phyloP scores from a whole-genome alignment of 495 filamentous ascomycete species.

The Neurospora discreta region DNA sequence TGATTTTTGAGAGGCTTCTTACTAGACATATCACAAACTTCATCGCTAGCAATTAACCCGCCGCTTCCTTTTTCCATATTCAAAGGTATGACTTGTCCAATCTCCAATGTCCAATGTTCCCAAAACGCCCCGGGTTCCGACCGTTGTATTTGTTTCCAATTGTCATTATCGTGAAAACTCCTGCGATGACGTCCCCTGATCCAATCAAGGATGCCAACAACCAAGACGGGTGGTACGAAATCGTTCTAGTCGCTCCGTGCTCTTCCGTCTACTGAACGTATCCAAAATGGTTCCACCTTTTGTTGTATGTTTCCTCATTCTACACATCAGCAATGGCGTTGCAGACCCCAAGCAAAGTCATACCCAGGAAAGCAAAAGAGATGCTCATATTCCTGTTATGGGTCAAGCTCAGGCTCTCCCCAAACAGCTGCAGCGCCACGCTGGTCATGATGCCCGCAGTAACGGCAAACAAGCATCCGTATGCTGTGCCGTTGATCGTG shows the following conservation, averaged over 20 bases:
- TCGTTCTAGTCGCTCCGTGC: background rate
- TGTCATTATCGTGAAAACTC: background rate
- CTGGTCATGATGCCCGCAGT: constrained; percentile 92
- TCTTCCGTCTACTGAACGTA: background rate
- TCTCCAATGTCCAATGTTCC: background rate
- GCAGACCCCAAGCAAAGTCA: constrained; percentile 79
- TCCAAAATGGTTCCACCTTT: background rate
- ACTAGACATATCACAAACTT: background rate
- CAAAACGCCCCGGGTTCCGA: background rate
- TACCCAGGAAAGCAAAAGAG: constrained; percentile 76
- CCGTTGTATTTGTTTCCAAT: background rate
- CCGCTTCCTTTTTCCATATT: background rate
- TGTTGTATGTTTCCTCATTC: no score
- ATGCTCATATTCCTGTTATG: constrained; percentile 74
- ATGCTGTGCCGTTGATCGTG: constrained; percentile 55
- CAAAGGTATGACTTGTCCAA: background rate
- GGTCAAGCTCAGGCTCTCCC: constrained; percentile 69
- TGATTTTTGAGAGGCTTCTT: background rate
- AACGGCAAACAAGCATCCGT: constrained; percentile 80
- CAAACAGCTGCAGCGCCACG: constrained; percentile 81
- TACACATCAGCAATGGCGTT: constrained; percentile 47
- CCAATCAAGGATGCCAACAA: background rate
- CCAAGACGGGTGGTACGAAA: background rate
- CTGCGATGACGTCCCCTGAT: background rate
- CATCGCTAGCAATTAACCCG: background rate